Conservation (phyloP, 2,329 filamentous ascomycete species). For the Dryadomyces quercus-mongolicae region DNA sequence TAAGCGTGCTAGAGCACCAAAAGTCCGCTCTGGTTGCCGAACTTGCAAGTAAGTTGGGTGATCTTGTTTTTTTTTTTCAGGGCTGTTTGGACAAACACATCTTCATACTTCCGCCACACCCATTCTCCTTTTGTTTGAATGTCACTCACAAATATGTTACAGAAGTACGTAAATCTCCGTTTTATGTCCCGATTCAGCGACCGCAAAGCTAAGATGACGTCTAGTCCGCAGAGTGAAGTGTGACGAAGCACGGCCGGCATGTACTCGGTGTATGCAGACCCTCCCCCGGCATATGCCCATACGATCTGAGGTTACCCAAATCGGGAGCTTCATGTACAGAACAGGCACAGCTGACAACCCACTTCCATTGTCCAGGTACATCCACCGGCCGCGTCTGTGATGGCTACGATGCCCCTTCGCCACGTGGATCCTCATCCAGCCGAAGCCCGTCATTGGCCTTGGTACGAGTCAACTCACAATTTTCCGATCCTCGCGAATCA, state of each 20-base stretch:
- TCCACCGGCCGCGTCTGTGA: conserved; percentile 7
- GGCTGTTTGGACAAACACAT: background rate
- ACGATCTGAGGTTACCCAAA: background rate
- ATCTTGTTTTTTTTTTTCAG: background rate
- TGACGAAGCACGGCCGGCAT: conserved; percentile 7
- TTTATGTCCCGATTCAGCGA: background rate
- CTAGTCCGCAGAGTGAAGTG: conserved; percentile 9
- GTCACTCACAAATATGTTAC: background rate
- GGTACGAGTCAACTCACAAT: background rate
- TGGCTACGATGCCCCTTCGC: conserved; percentile 1
- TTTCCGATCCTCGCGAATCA: conserved; percentile 5
- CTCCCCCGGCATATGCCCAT: background rate
- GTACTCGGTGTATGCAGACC: conserved; percentile 5
- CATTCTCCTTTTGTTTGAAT: background rate
- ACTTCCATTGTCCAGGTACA: background rate
- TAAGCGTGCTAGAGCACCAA: conserved; percentile 8
- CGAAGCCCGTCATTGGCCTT: background rate
- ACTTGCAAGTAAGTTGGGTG: conserved; percentile 10
- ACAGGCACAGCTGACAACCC: no score
- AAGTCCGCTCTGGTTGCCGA: conserved; percentile 9
- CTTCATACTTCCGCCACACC: background rate
- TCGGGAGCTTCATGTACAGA: no score
- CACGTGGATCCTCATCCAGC: background rate
- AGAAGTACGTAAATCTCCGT: background rate
- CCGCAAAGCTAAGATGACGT: background rate